These are phyloP conservation scores for Arabidopsis thaliana DNA, from an alignment of 345 rosid species.

Conservation along the genomic window DNA sequence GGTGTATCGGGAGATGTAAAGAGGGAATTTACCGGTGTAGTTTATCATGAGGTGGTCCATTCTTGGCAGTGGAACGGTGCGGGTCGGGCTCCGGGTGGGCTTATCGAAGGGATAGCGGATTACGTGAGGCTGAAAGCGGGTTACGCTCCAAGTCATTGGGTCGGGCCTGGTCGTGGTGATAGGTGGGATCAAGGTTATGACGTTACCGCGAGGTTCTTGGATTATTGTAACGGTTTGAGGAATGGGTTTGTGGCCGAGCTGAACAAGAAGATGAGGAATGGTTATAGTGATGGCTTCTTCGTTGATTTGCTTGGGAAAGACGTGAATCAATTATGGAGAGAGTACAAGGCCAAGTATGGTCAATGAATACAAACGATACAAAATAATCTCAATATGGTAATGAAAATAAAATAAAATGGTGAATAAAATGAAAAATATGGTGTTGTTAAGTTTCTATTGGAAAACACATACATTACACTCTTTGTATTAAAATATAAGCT, in stretches of 20 bases:
- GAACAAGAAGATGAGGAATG: constrained; percentile 67
- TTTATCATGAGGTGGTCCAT: constrained; percentile 73
- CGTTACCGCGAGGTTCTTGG: constrained; percentile 69
- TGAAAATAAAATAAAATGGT: neutral
- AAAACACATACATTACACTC: neutral
- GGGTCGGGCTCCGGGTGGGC: constrained; percentile 51
- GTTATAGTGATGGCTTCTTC: constrained; percentile 53
- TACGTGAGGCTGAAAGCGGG: constrained; percentile 66
- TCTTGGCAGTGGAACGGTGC: constrained; percentile 81
- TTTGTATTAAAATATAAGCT: neutral
- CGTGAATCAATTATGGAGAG: constrained; percentile 70
- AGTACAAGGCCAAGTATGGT: constrained; percentile 69
- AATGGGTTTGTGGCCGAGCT: constrained; percentile 72
- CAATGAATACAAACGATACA: constrained; percentile 8
- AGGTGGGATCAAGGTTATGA: constrained; percentile 80
- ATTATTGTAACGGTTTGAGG: constrained; percentile 57
- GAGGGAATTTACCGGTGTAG: constrained; percentile 56
- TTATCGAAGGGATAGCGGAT: constrained; percentile 75
- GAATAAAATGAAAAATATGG: neutral
- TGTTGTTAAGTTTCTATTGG: neutral
- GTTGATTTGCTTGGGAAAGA: constrained; percentile 65
- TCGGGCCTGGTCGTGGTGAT: constrained; percentile 59
- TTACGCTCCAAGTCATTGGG: constrained; percentile 63
- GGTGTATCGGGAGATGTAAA: constrained; percentile 48
- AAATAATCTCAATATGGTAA: neutral